Conservation (phyloP, 192 early-diverging fungal species). For the Rhizoclosmatium sp. region DNA sequence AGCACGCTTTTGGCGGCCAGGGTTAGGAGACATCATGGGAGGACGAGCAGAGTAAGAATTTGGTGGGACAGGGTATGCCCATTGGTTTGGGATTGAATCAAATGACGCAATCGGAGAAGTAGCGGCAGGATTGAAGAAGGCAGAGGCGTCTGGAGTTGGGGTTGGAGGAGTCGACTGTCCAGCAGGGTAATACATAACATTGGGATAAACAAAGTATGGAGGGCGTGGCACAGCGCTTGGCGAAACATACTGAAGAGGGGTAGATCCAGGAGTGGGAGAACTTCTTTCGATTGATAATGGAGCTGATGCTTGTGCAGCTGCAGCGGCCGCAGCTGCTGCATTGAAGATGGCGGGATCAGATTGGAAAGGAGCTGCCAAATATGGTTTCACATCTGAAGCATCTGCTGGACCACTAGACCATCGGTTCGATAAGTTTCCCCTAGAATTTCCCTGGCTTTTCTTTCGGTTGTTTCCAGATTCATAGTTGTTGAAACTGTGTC, state of each 20-base stretch:
- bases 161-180: background rate
- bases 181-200: background rate
- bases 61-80: background rate
- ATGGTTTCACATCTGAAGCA: slow-evolving; percentile 14
- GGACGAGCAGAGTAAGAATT: background rate
- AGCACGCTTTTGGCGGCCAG: background rate
- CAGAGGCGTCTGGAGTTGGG: slow-evolving; percentile 5
- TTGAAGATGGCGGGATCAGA: slow-evolving; percentile 29
- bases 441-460: background rate
- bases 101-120: background rate
- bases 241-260: background rate
- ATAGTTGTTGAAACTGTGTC: background rate
- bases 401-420: background rate
- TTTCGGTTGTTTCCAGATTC: background rate
- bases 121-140: slow-evolving; percentile 8
- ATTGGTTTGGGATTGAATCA: background rate
- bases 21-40: background rate
- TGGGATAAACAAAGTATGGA: slow-evolving; percentile 17
- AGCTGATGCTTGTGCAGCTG: slow-evolving; percentile 11
- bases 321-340: slow-evolving; percentile 27
- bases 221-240: background rate
- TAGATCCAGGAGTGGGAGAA: background rate
- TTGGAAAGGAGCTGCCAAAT: slow-evolving; percentile 29
- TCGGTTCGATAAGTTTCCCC: background rate
- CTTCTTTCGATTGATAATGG: background rate